Percentiles rank a stretch among this genome's conserved stretches.
phyloP scores from a whole-genome alignment of 2,329 filamentous ascomycete genomes.

The Hirsutella minnesotensis region DNA sequence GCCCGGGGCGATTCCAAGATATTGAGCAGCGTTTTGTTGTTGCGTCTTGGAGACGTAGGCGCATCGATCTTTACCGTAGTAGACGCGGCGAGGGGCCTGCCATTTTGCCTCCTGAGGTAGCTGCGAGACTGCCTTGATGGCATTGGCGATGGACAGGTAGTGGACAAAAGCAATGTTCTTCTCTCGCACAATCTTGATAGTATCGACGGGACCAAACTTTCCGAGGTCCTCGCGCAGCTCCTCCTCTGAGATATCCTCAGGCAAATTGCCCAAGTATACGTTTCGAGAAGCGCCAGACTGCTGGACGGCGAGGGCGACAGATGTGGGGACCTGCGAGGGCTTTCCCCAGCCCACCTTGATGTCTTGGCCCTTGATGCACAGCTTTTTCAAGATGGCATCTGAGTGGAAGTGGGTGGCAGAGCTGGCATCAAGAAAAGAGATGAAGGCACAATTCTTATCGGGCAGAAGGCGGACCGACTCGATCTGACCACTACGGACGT shows the following conservation, averaged over 20 bases:
- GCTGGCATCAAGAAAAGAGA: constrained; percentile 95
- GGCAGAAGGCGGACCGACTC: constrained; percentile 95
- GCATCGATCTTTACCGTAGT: constrained; percentile 97
- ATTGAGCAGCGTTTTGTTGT: constrained; percentile 97
- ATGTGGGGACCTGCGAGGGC: constrained; percentile 93
- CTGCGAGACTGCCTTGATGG: constrained; percentile 95
- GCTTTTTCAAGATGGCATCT: constrained; percentile 98
- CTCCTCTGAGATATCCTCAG: constrained; percentile 82
- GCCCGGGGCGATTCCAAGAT: constrained; percentile 89
- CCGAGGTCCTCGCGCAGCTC: constrained; percentile 89
- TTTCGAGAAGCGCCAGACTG: constrained; percentile 95
- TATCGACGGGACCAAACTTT: constrained; percentile 95
- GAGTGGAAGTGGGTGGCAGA: constrained; percentile 99
- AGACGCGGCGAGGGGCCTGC: constrained; percentile 89
- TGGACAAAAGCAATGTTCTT: constrained; percentile 98
- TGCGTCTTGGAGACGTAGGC: constrained; percentile 99
- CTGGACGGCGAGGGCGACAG: constrained; percentile 92
- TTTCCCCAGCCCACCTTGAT: constrained; percentile 99
- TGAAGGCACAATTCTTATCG: constrained; percentile 99
- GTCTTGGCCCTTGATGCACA: constrained; percentile 95
- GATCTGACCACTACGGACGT: constrained; percentile 94
- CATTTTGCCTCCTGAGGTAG: constrained; percentile 94
- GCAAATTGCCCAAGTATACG: constrained; percentile 87
- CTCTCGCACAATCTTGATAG: constrained; percentile 93
- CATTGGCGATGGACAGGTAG: constrained; percentile 93